These are phyloP conservation scores for Metschnikowia vanudenii DNA, from an alignment of 805 yeast genomes.

Conservation along the genomic window DNA sequence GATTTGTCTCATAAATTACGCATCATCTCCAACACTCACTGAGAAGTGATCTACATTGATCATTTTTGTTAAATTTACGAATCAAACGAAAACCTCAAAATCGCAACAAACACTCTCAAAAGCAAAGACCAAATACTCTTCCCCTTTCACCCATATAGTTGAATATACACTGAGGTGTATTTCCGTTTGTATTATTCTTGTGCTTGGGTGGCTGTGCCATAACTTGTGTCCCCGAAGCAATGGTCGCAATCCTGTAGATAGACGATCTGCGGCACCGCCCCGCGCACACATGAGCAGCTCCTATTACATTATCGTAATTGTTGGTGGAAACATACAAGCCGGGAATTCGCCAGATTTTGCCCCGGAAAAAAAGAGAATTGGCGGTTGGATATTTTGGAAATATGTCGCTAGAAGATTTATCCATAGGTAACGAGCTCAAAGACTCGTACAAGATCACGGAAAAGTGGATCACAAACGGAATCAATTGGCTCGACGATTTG, in stretches of 20 bases:
- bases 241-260: conserved; percentile 5
- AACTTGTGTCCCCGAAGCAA: background rate
- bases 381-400: background rate
- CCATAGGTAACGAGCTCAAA: conserved; percentile 70
- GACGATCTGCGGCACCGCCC: conserved; percentile 2
- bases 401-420: conserved; percentile 24
- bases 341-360: background rate
- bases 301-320: background rate
- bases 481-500: conserved; percentile 73
- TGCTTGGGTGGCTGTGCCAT: too few species aligned
- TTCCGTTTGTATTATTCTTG: too few species aligned
- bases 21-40: too few species aligned
- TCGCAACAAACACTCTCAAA: too few species aligned
- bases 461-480: conserved; percentile 75
- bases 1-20: too few species aligned
- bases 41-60: too few species aligned
- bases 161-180: too few species aligned
- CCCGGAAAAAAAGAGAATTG: background rate
- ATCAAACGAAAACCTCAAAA: too few species aligned
- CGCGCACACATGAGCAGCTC: conserved; percentile 2
- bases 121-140: too few species aligned
- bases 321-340: background rate
- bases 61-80: too few species aligned
- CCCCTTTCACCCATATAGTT: too few species aligned
- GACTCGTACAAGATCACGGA: conserved; percentile 78